Percentiles rank a stretch among this genome's conserved stretches.
Evolutionary conservation across 345 rosid species (phyloP).

Genomic region (Populus tremula): DNA sequence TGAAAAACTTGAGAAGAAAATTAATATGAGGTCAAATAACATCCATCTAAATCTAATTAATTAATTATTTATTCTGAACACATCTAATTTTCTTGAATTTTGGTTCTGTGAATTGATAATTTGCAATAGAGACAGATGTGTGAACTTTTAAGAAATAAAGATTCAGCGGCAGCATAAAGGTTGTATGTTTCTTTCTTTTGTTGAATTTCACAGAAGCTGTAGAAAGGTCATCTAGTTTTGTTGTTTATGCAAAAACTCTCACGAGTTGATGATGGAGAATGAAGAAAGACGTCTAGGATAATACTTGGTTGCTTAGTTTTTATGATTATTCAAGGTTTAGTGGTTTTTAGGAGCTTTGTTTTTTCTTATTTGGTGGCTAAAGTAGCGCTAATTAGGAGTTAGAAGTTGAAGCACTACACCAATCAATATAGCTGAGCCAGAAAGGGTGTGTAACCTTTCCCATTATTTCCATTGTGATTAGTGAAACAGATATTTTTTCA

Average conservation of each 20-base stretch:
- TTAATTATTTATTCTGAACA: no score
- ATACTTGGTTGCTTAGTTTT: background rate
- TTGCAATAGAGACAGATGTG: no score
- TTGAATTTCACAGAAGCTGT: background rate
- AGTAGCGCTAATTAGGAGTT: background rate
- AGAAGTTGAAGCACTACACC: background rate
- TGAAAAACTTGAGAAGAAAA: background rate
- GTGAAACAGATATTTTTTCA: background rate
- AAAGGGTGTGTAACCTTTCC: background rate
- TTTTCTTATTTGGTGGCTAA: background rate
- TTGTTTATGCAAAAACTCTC: background rate
- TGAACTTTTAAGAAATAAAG: background rate
- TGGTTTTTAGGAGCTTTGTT: background rate
- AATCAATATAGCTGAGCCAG: background rate
- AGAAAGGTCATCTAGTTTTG: background rate
- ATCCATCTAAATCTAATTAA: background rate
- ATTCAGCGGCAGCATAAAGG: background rate
- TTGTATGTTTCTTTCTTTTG: background rate
- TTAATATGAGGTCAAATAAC: background rate
- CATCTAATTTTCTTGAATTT: no score
- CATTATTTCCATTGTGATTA: background rate
- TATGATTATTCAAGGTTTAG: background rate
- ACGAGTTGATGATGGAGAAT: background rate
- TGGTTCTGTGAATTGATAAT: no score
- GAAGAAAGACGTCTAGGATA: background rate